Evolutionary conservation across 2,329 filamentous ascomycete species (phyloP).

Genomic region (Cryphonectria naterciae): DNA sequence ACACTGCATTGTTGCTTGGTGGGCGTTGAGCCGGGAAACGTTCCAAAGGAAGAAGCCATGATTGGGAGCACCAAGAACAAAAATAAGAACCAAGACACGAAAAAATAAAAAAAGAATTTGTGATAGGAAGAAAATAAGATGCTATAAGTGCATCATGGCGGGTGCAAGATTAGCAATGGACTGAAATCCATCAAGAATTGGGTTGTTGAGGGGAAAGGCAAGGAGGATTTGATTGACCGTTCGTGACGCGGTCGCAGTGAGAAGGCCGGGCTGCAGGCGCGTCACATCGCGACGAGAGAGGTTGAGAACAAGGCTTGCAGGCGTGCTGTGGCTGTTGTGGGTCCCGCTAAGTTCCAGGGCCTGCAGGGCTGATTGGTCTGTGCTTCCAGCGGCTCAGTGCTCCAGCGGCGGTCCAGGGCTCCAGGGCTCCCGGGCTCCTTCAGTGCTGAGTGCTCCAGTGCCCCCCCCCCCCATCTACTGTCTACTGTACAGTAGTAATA

Average conservation of each 20-base stretch:
- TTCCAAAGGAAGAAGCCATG: slow-evolving; percentile 25
- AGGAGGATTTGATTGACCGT: neutral
- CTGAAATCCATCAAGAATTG: neutral
- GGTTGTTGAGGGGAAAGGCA: neutral
- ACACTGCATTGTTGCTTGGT: slow-evolving; percentile 35
- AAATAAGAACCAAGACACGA: no score
- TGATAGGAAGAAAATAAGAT: neutral
- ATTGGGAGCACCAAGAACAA: slow-evolving; percentile 7
- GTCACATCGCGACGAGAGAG: neutral
- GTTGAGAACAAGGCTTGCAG: neutral
- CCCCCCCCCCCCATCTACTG: no score
- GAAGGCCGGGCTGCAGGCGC: neutral
- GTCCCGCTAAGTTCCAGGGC: neutral
- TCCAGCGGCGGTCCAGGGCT: neutral
- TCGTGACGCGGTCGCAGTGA: neutral
- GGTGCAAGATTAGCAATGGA: neutral
- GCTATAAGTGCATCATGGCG: slow-evolving; percentile 10
- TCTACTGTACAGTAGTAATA: no score
- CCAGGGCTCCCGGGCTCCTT: neutral
- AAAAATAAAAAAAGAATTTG: neutral
- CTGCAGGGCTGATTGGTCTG: neutral
- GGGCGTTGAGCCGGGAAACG: slow-evolving; percentile 26
- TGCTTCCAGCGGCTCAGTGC: neutral
- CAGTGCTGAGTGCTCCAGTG: no score
- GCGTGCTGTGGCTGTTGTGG: slow-evolving; percentile 7